phyloP scores from a whole-genome alignment of 2,329 filamentous ascomycete species.

The Diplodia mutila region DNA sequence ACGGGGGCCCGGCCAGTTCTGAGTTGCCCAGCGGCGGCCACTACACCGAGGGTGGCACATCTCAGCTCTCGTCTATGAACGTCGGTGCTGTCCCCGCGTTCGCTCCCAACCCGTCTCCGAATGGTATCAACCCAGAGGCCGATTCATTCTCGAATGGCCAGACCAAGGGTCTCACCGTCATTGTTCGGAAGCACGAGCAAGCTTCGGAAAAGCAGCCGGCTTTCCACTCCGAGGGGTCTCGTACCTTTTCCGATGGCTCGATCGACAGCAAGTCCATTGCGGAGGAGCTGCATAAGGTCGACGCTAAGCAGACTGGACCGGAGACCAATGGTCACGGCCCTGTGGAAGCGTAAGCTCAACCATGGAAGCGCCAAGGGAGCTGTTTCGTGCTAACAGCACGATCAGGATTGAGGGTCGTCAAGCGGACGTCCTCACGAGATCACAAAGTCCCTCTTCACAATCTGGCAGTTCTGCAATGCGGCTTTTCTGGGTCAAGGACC shows the following conservation, averaged over 20 bases:
- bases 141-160: constrained; percentile 59
- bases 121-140: constrained; percentile 36
- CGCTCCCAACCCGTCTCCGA: constrained; percentile 35
- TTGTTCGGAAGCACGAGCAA: constrained; percentile 52
- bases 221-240: constrained; percentile 47
- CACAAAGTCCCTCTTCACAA: constrained; percentile 31
- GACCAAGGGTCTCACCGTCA: constrained; percentile 56
- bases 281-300: constrained; percentile 51
- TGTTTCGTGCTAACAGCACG: constrained; percentile 34
- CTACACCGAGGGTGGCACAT: constrained; percentile 7
- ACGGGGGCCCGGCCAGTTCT: constrained; percentile 6
- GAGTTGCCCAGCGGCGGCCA: constrained; percentile 21
- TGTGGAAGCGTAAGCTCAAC: constrained; percentile 37
- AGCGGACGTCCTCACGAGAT: constrained; percentile 29
- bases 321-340: constrained; percentile 41
- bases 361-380: constrained; percentile 25
- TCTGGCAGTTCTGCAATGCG: constrained; percentile 24
- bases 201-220: constrained; percentile 41
- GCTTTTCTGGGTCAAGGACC: constrained; percentile 57
- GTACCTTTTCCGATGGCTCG: constrained; percentile 60
- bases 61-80: constrained; percentile 23
- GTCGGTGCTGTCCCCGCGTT: constrained; percentile 24
- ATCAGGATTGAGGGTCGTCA: constrained; percentile 28
- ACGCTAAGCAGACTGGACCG: constrained; percentile 43
- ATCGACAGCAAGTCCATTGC: constrained; percentile 58